These are phyloP conservation scores for Ceratocystis huliohia DNA, from an alignment of 2,329 filamentous ascomycete species.

Conservation along the genomic window DNA sequence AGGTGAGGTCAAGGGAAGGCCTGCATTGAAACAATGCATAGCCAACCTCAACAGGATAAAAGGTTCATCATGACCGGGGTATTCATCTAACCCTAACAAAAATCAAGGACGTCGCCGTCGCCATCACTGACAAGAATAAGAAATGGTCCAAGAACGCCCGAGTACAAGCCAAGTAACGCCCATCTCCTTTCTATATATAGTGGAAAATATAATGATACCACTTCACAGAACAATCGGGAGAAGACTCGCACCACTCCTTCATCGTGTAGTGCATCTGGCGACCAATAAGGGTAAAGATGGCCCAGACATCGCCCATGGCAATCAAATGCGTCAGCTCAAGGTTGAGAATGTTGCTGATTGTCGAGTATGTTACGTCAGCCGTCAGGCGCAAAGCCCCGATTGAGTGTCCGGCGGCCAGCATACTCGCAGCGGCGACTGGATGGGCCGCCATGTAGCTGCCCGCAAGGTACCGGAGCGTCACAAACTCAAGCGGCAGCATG, in stretches of 20 bases:
- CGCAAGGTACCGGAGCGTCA: conserved; percentile 35
- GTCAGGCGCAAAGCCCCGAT: conserved; percentile 22
- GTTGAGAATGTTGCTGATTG: conserved; percentile 30
- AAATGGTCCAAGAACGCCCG: neutral
- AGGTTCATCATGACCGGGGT: too few relatives aligned
- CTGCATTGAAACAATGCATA: too few relatives aligned
- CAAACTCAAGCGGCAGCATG: conserved; percentile 36
- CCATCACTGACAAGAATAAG: neutral
- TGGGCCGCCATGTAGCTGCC: conserved; percentile 29
- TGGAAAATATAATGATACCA: neutral
- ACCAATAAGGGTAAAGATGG: conserved; percentile 13
- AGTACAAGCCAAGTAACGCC: neutral
- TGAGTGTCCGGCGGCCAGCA: conserved; percentile 1
- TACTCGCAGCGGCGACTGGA: conserved; percentile 27
- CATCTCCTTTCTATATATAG: neutral
- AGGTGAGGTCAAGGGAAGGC: too few relatives aligned
- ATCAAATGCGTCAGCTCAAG: conserved; percentile 24
- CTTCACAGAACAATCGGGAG: neutral
- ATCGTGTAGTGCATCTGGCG: conserved; percentile 17
- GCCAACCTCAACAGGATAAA: too few relatives aligned
- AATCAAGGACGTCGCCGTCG: neutral
- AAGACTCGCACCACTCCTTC: conserved; percentile 17
- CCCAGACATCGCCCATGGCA: conserved; percentile 18
- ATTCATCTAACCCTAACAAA: neutral
- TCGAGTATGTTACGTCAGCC: conserved; percentile 5